Conservation (phyloP, 768 basidiomycete species). For the Harrya chromipes region DNA sequence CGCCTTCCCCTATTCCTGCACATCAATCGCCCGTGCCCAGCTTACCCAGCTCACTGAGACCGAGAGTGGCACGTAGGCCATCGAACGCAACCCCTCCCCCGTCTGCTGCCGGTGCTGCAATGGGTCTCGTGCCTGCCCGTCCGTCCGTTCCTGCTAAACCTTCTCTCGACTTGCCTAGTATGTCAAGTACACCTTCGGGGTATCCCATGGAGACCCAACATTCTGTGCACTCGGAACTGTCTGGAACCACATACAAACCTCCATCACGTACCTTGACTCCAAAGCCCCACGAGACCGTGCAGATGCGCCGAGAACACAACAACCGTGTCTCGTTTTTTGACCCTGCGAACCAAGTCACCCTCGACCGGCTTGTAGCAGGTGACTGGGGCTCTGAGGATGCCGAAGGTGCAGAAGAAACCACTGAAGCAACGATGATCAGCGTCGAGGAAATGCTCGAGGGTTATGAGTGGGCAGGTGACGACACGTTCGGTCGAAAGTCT, state of each 20-base stretch:
- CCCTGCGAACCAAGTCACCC: slow-evolving; percentile 66
- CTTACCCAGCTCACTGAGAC: slow-evolving; percentile 34
- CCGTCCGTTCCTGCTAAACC: slow-evolving; percentile 15
- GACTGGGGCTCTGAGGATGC: slow-evolving; percentile 44
- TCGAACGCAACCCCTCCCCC: slow-evolving; percentile 41
- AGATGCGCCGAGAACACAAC: slow-evolving; percentile 54
- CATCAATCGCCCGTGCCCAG: slow-evolving; percentile 18
- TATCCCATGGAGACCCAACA: slow-evolving; percentile 9
- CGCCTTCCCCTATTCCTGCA: slow-evolving; percentile 20
- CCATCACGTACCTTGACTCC: slow-evolving; percentile 29
- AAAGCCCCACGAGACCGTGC: slow-evolving; percentile 30
- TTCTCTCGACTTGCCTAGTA: slow-evolving; percentile 19
- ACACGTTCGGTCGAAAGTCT: slow-evolving; percentile 63
- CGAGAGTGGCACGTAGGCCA: slow-evolving; percentile 39
- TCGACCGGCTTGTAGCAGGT: slow-evolving; percentile 65
- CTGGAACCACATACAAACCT: slow-evolving; percentile 22
- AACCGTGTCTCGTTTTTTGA: slow-evolving; percentile 82
- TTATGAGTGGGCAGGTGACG: slow-evolving; percentile 92
- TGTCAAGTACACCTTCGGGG: slow-evolving; percentile 18
- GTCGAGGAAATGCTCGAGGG: slow-evolving; percentile 99
- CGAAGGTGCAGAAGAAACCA: slow-evolving; percentile 64
- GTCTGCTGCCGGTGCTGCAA: slow-evolving; percentile 23
- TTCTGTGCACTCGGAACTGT: slow-evolving; percentile 18
- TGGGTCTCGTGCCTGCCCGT: slow-evolving; percentile 20
- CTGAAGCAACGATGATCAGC: slow-evolving; percentile 80